Base-by-base conservation (phyloP, 352 stramenopile genomes). In the Pythium scleroteichum region DNA sequence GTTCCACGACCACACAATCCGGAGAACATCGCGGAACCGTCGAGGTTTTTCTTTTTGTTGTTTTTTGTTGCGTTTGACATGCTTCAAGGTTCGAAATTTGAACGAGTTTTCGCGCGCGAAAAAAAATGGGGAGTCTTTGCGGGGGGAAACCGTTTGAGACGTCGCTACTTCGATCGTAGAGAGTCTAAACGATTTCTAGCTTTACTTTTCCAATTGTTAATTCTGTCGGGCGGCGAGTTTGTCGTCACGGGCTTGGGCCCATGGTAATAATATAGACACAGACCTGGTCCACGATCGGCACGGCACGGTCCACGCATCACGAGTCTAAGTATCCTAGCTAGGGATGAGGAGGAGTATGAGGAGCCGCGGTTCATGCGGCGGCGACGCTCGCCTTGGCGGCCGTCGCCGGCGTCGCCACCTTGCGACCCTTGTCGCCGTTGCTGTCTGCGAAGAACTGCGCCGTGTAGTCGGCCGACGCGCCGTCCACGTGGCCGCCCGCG, bases 401-500 rank as follows among this genome's bases (percentile, higher is more conserved):
- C 10, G 59, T 29, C 0, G 59, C 44, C 12, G 50, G 41, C 49
- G 50, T 66, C 56, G 72, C 68, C 39, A 62, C 59, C 49, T 64
- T 66, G 40, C 72, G 69, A 10, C 24, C 54, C 58, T 83, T 87
- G 59, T 60, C 65, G 52, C 53, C 60, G 47, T 27, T 56, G 40
- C 44, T 66, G 62, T 85, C 79, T 12, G 77, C 79, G 55, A 88
- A 88, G 63, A 88, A 88, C 59, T 88, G 79, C 33, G 79, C 76
- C 41, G 79, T 74, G 59, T 88, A 88, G 62, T 88, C 79, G 35
- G 71, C 58, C 5, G 75, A 70, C 7, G 51, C 12, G 12, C 64
- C 68, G 7, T 66, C 66, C 27, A 39, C 68, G 72, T 72, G 39
- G 29, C 58, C 29, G 70, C 64, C 14, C 49, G 27, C 16, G 52